These are phyloP conservation scores for Fusarium azukiicola DNA, from an alignment of 2,329 filamentous ascomycete genomes.

Conservation along the genomic window DNA sequence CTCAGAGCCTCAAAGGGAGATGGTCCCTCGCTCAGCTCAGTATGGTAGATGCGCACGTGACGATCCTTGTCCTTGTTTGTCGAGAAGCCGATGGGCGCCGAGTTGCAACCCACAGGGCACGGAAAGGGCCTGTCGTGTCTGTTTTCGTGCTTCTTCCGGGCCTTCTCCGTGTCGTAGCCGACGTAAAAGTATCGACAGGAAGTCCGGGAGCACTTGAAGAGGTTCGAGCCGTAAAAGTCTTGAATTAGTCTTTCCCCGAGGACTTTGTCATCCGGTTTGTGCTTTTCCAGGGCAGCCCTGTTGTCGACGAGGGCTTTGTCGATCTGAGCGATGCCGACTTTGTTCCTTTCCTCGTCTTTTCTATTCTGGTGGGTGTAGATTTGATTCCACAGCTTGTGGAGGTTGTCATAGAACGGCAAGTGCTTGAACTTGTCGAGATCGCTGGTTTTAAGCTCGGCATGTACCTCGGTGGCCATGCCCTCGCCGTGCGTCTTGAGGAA, in stretches of 20 bases:
- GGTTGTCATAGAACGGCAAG: background rate
- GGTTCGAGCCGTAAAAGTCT: conserved; percentile 61
- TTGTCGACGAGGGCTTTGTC: conserved; percentile 49
- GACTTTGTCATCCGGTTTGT: background rate
- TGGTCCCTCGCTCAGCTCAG: background rate
- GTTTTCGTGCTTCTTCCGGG: conserved; percentile 60
- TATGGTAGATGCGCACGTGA: conserved; percentile 47
- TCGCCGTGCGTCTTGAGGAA: background rate
- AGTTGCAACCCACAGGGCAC: conserved; percentile 58
- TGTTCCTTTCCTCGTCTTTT: conserved; percentile 18
- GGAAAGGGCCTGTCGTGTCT: conserved; percentile 65
- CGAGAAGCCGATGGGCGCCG: conserved; percentile 63
- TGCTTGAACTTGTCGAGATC: background rate
- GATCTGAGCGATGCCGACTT: conserved; percentile 31
- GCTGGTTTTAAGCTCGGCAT: background rate
- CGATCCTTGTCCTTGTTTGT: conserved; percentile 61
- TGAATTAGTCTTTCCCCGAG: conserved; percentile 43
- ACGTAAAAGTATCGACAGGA: conserved; percentile 67
- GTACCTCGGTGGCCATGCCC: background rate
- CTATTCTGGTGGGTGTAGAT: conserved; percentile 15
- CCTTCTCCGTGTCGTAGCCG: conserved; percentile 60
- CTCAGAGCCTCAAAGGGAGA: background rate
- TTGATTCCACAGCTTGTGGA: conserved; percentile 16
- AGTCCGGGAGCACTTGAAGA: conserved; percentile 66
- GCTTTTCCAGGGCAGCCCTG: conserved; percentile 53